Evolutionary conservation across 2,329 filamentous ascomycete species (phyloP).

Genomic region (Lachnellula suecica): DNA sequence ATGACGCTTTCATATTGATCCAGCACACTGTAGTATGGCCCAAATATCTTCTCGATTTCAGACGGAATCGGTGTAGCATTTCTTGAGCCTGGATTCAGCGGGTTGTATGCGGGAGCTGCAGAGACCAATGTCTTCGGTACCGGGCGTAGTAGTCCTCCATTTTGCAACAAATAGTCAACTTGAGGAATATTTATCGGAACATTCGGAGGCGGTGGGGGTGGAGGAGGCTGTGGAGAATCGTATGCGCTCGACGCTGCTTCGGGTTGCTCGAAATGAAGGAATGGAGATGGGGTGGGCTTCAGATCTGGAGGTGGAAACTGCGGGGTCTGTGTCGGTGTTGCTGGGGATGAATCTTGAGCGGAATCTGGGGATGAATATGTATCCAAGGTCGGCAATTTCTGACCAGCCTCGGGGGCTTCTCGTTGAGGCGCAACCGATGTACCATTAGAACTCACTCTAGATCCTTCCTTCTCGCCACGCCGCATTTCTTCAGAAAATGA

Average conservation of each 20-base stretch:
- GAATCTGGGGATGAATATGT: constrained; percentile 46
- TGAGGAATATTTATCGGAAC: constrained; percentile 68
- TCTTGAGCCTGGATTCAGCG: constrained; percentile 49
- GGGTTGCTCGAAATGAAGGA: constrained; percentile 37
- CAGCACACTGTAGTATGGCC: constrained; percentile 77
- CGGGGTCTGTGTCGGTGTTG: constrained; percentile 56
- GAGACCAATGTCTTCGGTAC: constrained; percentile 74
- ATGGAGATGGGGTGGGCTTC: constrained; percentile 32
- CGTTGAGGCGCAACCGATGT: constrained; percentile 41
- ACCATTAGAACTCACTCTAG: constrained; percentile 34
- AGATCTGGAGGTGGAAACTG: constrained; percentile 40
- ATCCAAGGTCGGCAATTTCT: constrained; percentile 23
- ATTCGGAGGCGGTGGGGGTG: constrained; percentile 64
- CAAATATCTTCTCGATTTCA: constrained; percentile 74
- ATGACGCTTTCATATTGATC: constrained; percentile 86
- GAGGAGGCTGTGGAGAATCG: constrained; percentile 54
- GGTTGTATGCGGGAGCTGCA: constrained; percentile 48
- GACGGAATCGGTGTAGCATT: constrained; percentile 34
- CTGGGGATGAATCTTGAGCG: constrained; percentile 55
- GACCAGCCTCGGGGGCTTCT: constrained; percentile 37
- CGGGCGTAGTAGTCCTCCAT: constrained; percentile 74
- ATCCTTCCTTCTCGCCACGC: constrained; percentile 25
- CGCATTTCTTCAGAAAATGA: constrained; percentile 11
- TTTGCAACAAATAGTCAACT: constrained; percentile 88
- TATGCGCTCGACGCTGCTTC: constrained; percentile 27